phyloP scores from a whole-genome alignment of 805 yeast genomes.

The Yamadazyma olivae region DNA sequence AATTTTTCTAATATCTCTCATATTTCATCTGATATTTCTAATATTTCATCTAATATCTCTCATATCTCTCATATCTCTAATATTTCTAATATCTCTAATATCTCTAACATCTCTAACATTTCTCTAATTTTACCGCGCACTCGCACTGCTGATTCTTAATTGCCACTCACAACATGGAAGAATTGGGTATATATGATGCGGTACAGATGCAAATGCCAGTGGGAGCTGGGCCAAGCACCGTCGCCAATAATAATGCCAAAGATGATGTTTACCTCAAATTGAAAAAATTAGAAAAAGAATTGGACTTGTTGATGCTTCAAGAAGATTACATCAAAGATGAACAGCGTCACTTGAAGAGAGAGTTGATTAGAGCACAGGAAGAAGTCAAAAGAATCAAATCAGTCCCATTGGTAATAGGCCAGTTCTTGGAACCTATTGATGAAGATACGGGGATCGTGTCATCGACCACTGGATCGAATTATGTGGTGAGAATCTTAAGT shows the following conservation, averaged over 20 bases:
- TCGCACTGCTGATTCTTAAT: too few species aligned
- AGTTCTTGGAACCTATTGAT: constrained; percentile 95
- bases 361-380: constrained; percentile 94
- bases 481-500: constrained; percentile 91
- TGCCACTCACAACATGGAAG: constrained; percentile 25
- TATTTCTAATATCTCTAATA: too few species aligned
- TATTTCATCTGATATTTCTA: too few species aligned
- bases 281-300: constrained; percentile 87
- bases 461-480: constrained; percentile 95
- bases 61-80: too few species aligned
- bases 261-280: constrained; percentile 77
- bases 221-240: constrained; percentile 1
- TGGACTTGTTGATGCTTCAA: constrained; percentile 79
- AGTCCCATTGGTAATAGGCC: constrained; percentile 97
- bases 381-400: constrained; percentile 97
- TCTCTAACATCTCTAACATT: too few species aligned
- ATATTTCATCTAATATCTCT: too few species aligned
- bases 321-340: constrained; percentile 98
- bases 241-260: constrained; percentile 2
- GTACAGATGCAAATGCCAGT: constrained; percentile 3
- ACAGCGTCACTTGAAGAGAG: constrained; percentile 93
- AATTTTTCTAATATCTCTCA: too few species aligned
- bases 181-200: constrained; percentile 28
- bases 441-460: constrained; percentile 95
- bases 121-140: too few species aligned